phyloP scores from a whole-genome alignment of 106 monocot genomes.

The Apostasia ramifera region DNA sequence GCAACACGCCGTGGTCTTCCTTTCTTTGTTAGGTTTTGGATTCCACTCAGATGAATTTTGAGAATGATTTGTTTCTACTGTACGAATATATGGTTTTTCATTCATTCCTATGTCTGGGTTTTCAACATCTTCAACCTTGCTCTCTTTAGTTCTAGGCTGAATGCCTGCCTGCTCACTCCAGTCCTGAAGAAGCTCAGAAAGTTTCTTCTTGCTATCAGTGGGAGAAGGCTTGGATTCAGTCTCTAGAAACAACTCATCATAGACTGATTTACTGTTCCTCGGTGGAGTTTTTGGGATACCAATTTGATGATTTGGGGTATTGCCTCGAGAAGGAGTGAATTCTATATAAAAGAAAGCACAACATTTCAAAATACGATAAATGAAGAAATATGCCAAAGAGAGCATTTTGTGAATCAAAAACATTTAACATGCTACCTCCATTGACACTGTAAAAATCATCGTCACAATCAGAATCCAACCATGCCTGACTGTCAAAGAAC shows the following conservation, averaged over 20 bases:
- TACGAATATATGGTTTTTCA: not conserved
- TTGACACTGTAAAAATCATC: slow-evolving; percentile 78
- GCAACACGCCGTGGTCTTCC: slow-evolving; percentile 42
- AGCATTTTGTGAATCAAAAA: not conserved
- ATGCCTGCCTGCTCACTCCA: slow-evolving; percentile 7
- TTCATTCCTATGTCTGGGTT: slow-evolving; percentile 3
- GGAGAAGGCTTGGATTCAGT: slow-evolving; percentile 35
- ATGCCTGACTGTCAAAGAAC: slow-evolving; percentile 51
- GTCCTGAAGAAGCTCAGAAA: slow-evolving; percentile 37
- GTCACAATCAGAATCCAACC: slow-evolving; percentile 73
- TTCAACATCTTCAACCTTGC: not conserved
- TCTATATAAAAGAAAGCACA: slow-evolving; percentile 27
- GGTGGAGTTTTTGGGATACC: not conserved
- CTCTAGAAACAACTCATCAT: slow-evolving; percentile 11
- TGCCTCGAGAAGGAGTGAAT: slow-evolving; percentile 43
- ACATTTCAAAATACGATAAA: not conserved
- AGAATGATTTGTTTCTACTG: slow-evolving; percentile 2
- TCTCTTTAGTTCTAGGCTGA: not conserved
- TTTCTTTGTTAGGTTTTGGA: slow-evolving; percentile 25
- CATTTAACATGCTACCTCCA: slow-evolving; percentile 38
- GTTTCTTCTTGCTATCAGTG: slow-evolving; percentile 34
- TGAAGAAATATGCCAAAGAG: not conserved
- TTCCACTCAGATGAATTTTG: slow-evolving; percentile 14
- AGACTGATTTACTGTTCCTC: too few relatives aligned
- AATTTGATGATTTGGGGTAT: slow-evolving; percentile 41